These are phyloP conservation scores for Oryza officinalis DNA, from an alignment of 176 grass and related monocot species.

Conservation along the genomic window DNA sequence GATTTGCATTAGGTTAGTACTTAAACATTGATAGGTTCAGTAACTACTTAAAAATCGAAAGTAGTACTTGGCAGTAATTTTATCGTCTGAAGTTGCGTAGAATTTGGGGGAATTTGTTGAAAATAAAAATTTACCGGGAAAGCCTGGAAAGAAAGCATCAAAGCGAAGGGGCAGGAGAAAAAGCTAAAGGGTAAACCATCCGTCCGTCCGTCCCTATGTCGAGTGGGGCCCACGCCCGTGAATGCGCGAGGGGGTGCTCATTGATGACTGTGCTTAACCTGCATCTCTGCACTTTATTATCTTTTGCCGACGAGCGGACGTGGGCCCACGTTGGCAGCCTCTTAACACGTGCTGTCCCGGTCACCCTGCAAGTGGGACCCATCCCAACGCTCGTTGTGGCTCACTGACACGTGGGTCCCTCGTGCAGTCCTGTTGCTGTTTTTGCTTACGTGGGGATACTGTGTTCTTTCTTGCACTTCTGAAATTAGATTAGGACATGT, in stretches of 20 bases:
- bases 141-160: background rate
- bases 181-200: background rate
- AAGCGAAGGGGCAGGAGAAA: background rate
- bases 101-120: background rate
- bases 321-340: background rate
- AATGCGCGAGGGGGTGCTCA: background rate
- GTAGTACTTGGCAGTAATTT: background rate
- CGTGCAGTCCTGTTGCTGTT: background rate
- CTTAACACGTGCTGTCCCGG: background rate
- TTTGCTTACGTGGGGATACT: background rate
- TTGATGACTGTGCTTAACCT: constrained; percentile 37
- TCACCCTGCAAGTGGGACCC: background rate
- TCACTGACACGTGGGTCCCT: background rate
- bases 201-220: background rate
- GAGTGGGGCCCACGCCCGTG: constrained; percentile 34
- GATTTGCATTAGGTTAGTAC: background rate
- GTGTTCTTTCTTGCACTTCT: background rate
- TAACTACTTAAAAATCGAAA: background rate
- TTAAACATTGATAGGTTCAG: background rate
- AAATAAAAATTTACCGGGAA: background rate
- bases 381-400: accelerated
- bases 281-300: background rate
- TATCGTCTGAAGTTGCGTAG: background rate
- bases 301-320: constrained; percentile 7
- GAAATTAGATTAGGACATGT: background rate